Evolutionary conservation across 2,329 filamentous ascomycete species (phyloP).

Genomic region (Epichloe glyceriae): DNA sequence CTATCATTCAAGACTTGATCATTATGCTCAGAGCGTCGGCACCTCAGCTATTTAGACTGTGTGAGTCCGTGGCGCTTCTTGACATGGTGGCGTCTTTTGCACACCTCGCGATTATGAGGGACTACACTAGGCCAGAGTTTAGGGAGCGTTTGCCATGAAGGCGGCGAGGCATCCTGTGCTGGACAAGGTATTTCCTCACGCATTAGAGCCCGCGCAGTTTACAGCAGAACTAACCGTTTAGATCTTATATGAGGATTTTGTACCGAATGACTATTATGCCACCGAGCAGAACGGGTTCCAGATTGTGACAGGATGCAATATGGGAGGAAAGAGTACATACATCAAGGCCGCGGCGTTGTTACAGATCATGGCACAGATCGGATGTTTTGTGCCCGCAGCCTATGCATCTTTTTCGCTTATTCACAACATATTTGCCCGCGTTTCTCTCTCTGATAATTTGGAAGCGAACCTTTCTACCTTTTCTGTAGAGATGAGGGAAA

Average conservation of each 20-base stretch:
- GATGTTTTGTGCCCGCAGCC: constrained; percentile 75
- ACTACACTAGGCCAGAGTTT: constrained; percentile 54
- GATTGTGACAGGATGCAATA: constrained; percentile 91
- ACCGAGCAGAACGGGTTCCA: constrained; percentile 73
- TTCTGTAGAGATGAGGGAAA: constrained; percentile 88
- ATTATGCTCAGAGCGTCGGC: constrained; percentile 58
- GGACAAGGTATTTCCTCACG: constrained; percentile 40
- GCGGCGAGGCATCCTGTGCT: constrained; percentile 65
- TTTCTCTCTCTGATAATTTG: constrained; percentile 77
- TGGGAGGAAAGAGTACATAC: constrained; percentile 96
- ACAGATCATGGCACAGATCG: constrained; percentile 87
- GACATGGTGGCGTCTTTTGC: constrained; percentile 76
- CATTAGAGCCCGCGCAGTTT: constrained; percentile 4
- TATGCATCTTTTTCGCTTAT: constrained; percentile 73
- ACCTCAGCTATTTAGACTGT: constrained; percentile 65
- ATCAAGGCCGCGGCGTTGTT: constrained; percentile 76
- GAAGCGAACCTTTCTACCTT: constrained; percentile 91
- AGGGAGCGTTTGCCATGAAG: constrained; percentile 57
- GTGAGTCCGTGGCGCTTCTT: constrained; percentile 72
- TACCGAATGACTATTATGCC: constrained; percentile 86
- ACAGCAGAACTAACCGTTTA: constrained; percentile 12
- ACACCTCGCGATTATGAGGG: constrained; percentile 51
- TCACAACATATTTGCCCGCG: constrained; percentile 72
- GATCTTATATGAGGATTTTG: constrained; percentile 53
- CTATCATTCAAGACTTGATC: constrained; percentile 59